Evolutionary conservation across 352 stramenopile genomes (phyloP).

Genomic region (Globisporangium nodosum): DNA sequence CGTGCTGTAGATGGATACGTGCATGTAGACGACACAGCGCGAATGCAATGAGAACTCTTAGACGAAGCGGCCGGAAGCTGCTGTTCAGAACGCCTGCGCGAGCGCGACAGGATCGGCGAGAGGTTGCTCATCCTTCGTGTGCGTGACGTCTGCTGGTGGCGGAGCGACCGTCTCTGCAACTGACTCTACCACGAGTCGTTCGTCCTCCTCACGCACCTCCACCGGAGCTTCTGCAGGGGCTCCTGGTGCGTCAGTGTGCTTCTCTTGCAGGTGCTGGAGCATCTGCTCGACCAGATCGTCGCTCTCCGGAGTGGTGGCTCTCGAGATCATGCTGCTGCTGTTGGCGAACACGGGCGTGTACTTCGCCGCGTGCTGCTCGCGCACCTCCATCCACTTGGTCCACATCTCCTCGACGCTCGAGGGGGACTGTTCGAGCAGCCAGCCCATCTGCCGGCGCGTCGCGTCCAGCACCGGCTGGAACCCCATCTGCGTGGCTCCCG

Average conservation of each 20-base stretch:
- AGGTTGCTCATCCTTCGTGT: too few species aligned
- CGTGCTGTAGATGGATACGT: too few species aligned
- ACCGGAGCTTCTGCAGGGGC: not conserved
- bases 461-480: slow-evolving; percentile 78
- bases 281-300: slow-evolving; percentile 17
- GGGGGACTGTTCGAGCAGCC: slow-evolving; percentile 72
- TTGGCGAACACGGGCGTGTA: slow-evolving; percentile 26
- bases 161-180: too few species aligned
- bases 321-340: not conserved
- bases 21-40: too few species aligned
- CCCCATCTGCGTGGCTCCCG: slow-evolving; percentile 76
- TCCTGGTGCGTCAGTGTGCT: not conserved
- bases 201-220: too few species aligned
- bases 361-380: slow-evolving; percentile 63
- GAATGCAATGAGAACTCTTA: not conserved
- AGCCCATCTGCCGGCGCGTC: slow-evolving; percentile 74
- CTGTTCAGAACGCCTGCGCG: slow-evolving; percentile 12
- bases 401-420: slow-evolving; percentile 78
- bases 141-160: too few species aligned
- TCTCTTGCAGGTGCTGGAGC: slow-evolving; percentile 11
- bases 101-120: too few species aligned
- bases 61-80: not conserved
- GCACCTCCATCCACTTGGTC: slow-evolving; percentile 78
- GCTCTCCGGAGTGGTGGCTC: slow-evolving; percentile 4
- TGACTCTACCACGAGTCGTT: too few species aligned